Evolutionary conservation across 1,284 basidiomycete species (phyloP).

Genomic region (Cutaneotrichosporon sp.): DNA sequence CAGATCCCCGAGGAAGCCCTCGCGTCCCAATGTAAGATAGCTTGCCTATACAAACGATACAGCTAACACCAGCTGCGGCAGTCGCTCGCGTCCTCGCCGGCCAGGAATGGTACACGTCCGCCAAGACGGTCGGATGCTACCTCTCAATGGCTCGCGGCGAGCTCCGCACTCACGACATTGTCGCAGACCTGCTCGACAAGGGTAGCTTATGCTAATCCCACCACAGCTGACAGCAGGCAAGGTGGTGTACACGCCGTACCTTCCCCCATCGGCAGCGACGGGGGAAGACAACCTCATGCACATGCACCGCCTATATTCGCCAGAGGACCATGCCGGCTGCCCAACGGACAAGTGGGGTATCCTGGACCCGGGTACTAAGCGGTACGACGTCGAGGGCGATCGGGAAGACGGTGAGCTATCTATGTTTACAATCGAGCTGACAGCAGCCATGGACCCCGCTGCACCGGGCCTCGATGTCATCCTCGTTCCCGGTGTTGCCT

Average conservation of each 20-base stretch:
- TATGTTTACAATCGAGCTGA: neutral
- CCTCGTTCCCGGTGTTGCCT: conserved; percentile 50
- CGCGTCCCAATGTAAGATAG: conserved; percentile 42
- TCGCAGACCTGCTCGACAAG: conserved; percentile 35
- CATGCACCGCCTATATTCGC: conserved; percentile 49
- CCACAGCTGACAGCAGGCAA: conserved; percentile 19
- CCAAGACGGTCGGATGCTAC: conserved; percentile 47
- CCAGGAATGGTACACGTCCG: conserved; percentile 37
- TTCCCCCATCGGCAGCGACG: conserved; percentile 23
- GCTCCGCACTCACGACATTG: conserved; percentile 44
- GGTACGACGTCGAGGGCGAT: conserved; percentile 30
- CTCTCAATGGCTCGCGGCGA: conserved; percentile 50
- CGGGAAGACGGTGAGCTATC: conserved; percentile 44
- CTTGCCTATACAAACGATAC: no score
- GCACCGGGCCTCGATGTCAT: conserved; percentile 43
- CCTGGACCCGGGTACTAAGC: conserved; percentile 41
- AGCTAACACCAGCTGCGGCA: conserved; percentile 33
- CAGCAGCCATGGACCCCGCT: conserved; percentile 31
- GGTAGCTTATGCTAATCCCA: neutral
- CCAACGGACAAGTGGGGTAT: conserved; percentile 53
- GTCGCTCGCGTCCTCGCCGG: conserved; percentile 35
- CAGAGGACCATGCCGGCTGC: conserved; percentile 38
- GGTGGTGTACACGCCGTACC: conserved; percentile 46
- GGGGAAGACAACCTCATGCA: conserved; percentile 38
- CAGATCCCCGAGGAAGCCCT: conserved; percentile 37